A percentile compares a stretch with the other conserved stretches of the same genome.
phyloP scores from a whole-genome alignment of 2,329 filamentous ascomycete genomes.

The Sphaerostilbella broomeana region DNA sequence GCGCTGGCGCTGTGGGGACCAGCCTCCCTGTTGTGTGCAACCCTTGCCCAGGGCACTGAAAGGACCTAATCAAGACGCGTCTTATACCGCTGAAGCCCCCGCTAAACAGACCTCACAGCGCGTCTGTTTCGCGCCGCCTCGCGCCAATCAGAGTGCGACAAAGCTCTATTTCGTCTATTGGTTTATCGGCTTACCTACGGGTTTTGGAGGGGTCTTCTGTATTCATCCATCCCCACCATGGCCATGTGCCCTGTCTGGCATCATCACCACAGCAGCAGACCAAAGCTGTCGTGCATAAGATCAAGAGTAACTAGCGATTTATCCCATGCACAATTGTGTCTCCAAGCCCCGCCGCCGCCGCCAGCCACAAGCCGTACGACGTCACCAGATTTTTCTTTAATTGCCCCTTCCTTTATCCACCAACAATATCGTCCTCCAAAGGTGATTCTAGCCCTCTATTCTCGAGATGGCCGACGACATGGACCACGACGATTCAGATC shows the following conservation, averaged over 20 bases:
- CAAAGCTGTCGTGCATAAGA: background rate
- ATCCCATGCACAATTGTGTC: too few relatives aligned
- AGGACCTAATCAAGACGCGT: conserved; percentile 7
- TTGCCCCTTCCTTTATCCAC: too few relatives aligned
- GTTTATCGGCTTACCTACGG: background rate
- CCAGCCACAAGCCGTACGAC: too few relatives aligned
- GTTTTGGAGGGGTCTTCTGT: conserved; percentile 1
- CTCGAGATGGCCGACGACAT: conserved; percentile 43
- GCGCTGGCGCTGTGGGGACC: conserved; percentile 14
- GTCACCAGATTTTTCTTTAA: conserved; percentile 8
- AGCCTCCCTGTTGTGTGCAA: conserved; percentile 15
- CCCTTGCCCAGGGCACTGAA: background rate
- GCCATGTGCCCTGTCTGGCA: background rate
- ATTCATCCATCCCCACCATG: background rate
- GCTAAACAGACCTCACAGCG: conserved; percentile 13
- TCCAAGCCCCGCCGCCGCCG: too few relatives aligned
- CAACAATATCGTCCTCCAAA: too few relatives aligned
- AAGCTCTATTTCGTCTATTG: background rate
- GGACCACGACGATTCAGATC: conserved; percentile 42
- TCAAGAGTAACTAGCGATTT: too few relatives aligned
- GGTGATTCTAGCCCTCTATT: too few relatives aligned
- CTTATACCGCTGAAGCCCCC: conserved; percentile 9
- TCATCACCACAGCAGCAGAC: background rate
- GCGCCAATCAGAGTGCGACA: conserved; percentile 20
- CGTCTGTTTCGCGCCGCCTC: conserved; percentile 25